These are phyloP conservation scores for Cyberlindnera amylophila DNA, from an alignment of 805 yeast species.

Conservation along the genomic window DNA sequence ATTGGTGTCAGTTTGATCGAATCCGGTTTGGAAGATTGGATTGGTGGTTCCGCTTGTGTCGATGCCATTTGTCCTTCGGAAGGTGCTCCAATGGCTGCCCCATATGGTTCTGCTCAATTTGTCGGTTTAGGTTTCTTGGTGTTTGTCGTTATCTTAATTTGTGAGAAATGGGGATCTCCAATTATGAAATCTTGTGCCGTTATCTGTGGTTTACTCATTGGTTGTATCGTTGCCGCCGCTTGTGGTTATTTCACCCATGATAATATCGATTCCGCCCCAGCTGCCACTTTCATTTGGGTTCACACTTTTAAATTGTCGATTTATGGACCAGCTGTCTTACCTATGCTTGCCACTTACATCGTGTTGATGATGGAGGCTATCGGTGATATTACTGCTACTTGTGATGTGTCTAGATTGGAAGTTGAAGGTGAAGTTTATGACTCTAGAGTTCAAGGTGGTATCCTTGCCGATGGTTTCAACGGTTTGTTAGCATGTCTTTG, in stretches of 20 bases:
- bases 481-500: conserved; percentile 72
- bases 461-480: conserved; percentile 82
- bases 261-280: conserved; percentile 67
- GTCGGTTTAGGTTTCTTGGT: conserved; percentile 87
- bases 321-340: conserved; percentile 84
- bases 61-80: conserved; percentile 43
- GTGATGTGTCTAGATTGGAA: conserved; percentile 82
- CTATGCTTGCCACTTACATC: conserved; percentile 78
- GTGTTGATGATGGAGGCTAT: conserved; percentile 89
- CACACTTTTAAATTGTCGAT: conserved; percentile 73
- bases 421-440: conserved; percentile 82
- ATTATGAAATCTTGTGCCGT: conserved; percentile 94
- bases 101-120: conserved; percentile 86
- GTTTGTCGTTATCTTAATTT: conserved; percentile 63
- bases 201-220: conserved; percentile 75
- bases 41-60: conserved; percentile 75
- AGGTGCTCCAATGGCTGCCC: conserved; percentile 54
- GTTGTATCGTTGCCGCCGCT: conserved; percentile 92
- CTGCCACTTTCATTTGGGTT: conserved; percentile 82
- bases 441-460: conserved; percentile 88
- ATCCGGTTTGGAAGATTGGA: conserved; percentile 80
- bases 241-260: conserved; percentile 69
- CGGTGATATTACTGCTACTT: conserved; percentile 92
- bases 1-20: conserved; percentile 71
- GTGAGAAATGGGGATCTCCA: conserved; percentile 90